phyloP scores from a whole-genome alignment of 805 yeast genomes.

The Ogataea wickerhamii region DNA sequence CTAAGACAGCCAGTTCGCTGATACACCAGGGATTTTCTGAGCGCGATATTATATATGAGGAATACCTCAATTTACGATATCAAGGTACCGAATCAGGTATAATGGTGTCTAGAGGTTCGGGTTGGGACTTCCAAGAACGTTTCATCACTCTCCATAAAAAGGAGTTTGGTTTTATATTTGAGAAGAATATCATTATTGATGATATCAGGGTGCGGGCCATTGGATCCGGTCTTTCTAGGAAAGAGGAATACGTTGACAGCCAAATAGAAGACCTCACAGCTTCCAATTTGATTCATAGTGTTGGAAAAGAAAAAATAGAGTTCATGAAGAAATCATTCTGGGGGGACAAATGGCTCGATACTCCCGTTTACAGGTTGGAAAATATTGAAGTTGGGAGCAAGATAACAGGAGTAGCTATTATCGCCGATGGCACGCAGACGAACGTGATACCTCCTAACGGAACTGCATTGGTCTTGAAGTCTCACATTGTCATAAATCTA shows the following conservation, averaged over 20 bases:
- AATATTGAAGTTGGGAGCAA: conserved; percentile 49
- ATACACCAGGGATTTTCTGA: conserved; percentile 50
- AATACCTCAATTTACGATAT: conserved; percentile 71
- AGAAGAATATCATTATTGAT: conserved; percentile 56
- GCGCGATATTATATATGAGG: conserved; percentile 50
- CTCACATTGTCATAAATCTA: conserved; percentile 55
- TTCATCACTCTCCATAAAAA: conserved; percentile 57
- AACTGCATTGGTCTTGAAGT: conserved; percentile 49
- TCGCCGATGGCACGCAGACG: conserved; percentile 81
- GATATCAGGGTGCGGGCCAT: conserved; percentile 71
- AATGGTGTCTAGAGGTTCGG: conserved; percentile 44
- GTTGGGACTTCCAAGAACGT: conserved; percentile 34
- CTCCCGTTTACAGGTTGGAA: conserved; percentile 57
- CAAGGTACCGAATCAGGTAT: conserved; percentile 83
- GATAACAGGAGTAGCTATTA: conserved; percentile 68
- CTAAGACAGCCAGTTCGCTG: conserved; percentile 40
- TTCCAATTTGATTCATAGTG: conserved; percentile 20
- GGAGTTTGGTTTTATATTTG: conserved; percentile 70
- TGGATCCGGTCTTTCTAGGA: conserved; percentile 51
- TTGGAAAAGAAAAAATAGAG: conserved; percentile 26
- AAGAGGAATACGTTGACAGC: conserved; percentile 43
- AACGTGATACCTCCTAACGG: conserved; percentile 65
- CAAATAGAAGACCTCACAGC: conserved; percentile 42
- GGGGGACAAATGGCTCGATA: conserved; percentile 44
- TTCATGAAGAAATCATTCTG: conserved; percentile 53